Percentiles rank a stretch among this genome's conserved stretches.
Conservation (phyloP, 148 eudicot genomes). For the Cornus kousa region DNA sequence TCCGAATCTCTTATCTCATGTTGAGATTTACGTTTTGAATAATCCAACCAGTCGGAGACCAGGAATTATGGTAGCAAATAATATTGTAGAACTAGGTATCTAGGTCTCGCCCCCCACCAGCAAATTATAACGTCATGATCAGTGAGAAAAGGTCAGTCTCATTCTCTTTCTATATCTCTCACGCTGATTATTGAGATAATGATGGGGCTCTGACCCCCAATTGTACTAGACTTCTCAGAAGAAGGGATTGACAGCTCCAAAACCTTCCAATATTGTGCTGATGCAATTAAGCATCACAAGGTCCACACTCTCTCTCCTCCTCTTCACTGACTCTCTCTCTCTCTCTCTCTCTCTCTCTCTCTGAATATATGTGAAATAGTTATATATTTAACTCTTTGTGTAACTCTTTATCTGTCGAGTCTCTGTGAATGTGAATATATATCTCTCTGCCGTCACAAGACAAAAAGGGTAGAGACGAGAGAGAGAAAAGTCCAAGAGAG, state of each 20-base stretch:
- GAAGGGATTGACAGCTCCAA: neutral
- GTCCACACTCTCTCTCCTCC: neutral
- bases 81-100: too few relatives aligned
- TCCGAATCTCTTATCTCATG: too few relatives aligned
- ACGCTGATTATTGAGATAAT: constrained; percentile 9
- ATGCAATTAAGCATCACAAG: neutral
- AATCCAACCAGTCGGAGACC: too few relatives aligned
- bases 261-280: neutral
- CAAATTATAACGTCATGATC: neutral
- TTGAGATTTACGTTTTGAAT: too few relatives aligned
- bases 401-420: too few relatives aligned
- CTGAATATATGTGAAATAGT: neutral
- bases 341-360: neutral
- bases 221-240: neutral
- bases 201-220: constrained; percentile 7
- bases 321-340: neutral
- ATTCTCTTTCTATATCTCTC: neutral
- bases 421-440: neutral
- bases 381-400: too few relatives aligned
- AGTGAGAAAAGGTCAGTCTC: neutral
- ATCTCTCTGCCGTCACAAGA: neutral
- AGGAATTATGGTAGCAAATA: too few relatives aligned
- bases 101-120: too few relatives aligned
- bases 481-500: neutral
- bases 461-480: neutral